Evolutionary conservation across 2,329 filamentous ascomycete genomes (phyloP).

Genomic region (Pseudonectria foliicola): DNA sequence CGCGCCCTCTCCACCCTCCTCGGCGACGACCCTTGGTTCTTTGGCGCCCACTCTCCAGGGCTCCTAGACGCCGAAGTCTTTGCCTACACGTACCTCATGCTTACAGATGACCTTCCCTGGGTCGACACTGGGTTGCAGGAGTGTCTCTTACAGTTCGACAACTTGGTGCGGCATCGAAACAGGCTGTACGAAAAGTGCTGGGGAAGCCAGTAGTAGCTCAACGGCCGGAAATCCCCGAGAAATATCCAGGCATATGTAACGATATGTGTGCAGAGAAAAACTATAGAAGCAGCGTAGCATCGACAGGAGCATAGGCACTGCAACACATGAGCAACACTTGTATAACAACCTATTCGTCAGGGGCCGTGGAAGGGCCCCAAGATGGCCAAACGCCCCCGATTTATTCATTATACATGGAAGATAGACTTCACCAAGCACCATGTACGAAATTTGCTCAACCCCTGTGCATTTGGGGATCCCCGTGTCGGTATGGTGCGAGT

Average conservation of each 20-base stretch:
- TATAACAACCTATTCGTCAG: too few species aligned
- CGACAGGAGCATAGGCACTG: too few species aligned
- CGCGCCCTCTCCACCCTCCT: conserved; percentile 39
- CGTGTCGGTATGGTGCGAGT: neutral
- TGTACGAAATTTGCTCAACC: conserved; percentile 1
- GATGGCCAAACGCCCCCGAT: too few species aligned
- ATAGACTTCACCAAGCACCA: neutral
- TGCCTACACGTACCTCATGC: conserved; percentile 76
- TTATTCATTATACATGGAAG: too few species aligned
- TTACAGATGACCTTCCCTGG: conserved; percentile 60
- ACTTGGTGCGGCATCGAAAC: conserved; percentile 47
- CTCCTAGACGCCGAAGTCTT: conserved; percentile 87
- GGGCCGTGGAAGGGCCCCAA: too few species aligned
- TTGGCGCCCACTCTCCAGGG: conserved; percentile 47
- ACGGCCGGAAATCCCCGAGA: neutral
- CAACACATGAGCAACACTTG: too few species aligned
- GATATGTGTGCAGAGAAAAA: neutral
- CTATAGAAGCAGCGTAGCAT: too few species aligned
- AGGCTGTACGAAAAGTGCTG: conserved; percentile 29
- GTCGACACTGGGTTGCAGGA: conserved; percentile 52
- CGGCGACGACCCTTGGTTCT: conserved; percentile 40
- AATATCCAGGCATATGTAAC: neutral
- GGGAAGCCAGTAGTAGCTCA: conserved; percentile 7
- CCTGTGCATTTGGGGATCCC: conserved; percentile 1
- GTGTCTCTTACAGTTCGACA: conserved; percentile 48